Percentiles rank a stretch among this genome's conserved stretches.
Conservation (phyloP, 2,329 filamentous ascomycete genomes). For the Truncatella angustata region DNA sequence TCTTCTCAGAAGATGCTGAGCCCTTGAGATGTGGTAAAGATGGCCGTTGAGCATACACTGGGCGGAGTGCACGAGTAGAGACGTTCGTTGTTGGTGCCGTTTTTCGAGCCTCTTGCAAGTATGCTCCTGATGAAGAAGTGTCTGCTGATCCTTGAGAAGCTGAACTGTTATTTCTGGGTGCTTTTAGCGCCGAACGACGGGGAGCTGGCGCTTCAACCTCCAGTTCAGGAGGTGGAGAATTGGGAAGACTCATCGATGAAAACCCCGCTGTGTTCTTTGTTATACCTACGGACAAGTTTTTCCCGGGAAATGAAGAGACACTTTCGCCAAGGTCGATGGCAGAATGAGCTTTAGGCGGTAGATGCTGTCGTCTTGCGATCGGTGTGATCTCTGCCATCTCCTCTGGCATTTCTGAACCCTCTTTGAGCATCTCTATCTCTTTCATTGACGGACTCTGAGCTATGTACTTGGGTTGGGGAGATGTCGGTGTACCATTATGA, state of each 20-base stretch:
- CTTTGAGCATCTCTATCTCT: conserved; percentile 22
- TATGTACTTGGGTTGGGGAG: no score
- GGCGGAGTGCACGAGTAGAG: conserved; percentile 23
- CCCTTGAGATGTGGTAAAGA: conserved; percentile 10
- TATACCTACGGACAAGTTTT: conserved; percentile 36
- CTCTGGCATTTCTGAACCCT: conserved; percentile 18
- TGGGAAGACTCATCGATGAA: conserved; percentile 25
- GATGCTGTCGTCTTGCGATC: conserved; percentile 9
- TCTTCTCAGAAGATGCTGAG: conserved; percentile 8
- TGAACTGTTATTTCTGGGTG: conserved; percentile 21
- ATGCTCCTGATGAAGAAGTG: conserved; percentile 27
- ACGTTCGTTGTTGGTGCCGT: conserved; percentile 23
- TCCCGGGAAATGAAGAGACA: conserved; percentile 35
- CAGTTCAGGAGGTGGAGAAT: conserved; percentile 24
- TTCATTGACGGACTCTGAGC: no score
- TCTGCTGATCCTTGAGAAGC: conserved; percentile 21
- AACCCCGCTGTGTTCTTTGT: conserved; percentile 18
- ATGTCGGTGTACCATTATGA: no score
- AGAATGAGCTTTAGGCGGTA: conserved; percentile 25
- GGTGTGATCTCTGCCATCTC: conserved; percentile 14
- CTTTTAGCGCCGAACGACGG: conserved; percentile 25
- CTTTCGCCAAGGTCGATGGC: conserved; percentile 27
- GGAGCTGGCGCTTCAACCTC: conserved; percentile 20
- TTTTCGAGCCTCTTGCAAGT: conserved; percentile 35
- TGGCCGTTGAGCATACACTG: conserved; percentile 23